Evolutionary conservation across 257 asterid genomes (phyloP), one percentile per base, ranked within the genome.

Genomic region (Knoxia roxburghii): DNA sequence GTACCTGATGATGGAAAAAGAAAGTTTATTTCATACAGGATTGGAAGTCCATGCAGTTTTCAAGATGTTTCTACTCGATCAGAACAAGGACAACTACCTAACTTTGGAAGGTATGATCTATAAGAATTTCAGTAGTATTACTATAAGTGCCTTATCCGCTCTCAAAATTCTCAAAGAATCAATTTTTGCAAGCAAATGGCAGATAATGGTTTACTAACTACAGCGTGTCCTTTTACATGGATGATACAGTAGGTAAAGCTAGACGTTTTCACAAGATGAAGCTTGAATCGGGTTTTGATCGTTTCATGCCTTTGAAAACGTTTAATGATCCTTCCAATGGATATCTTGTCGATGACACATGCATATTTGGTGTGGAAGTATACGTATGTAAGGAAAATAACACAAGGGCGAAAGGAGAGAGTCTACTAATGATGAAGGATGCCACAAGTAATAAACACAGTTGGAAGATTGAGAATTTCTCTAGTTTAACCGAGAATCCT

Each of bases 321-420:
- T 81, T 89, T 67, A 75, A 68, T 24, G 82, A 89, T 71, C 64
- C 84, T 32, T 60, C 66, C 37, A 82, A 86, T 14, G 96, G 95
- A 13, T 89, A 86, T 75, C 75, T 83, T 54, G 73, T 77, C 11
- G 64, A 86, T 9, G 91, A 86, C 55, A 74, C 66, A 0, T 83
- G 89, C 37, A 79, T 83, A n/a, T 79, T 86, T 69, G 96, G 89
- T 52, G 89, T 86, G 21, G 91, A 86, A 62, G 75, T 89, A 24
- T 86, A 84, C 52, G 73, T 86, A 50, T 50, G 71, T 69, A 82
- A 72, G 54, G 88, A 86, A 67, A 78, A 67, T 35, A 69, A 49
- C 55, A 69, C 56, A 0, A 81, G 75, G 48, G 37, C 60, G 11
- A 81, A 70, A 78, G 89, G 84, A 27, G 95, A 89, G 67, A 58